phyloP scores from a whole-genome alignment of 2,329 filamentous ascomycete genomes.

The Periconia sp. region DNA sequence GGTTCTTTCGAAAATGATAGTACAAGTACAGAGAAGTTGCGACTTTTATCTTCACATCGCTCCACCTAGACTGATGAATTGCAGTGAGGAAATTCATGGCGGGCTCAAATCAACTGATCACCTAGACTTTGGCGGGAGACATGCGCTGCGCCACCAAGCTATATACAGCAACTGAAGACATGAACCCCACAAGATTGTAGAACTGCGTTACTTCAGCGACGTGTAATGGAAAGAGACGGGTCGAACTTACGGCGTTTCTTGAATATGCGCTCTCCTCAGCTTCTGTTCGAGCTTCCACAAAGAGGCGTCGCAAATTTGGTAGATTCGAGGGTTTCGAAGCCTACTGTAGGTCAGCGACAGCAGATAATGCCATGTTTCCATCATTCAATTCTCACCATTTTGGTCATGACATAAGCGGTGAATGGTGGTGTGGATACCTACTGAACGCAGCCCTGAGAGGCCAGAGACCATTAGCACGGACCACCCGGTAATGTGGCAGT shows the following conservation, averaged over 20 bases:
- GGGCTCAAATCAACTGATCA: neutral
- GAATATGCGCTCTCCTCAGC: conserved; percentile 94
- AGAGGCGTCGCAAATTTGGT: conserved; percentile 92
- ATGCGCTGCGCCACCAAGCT: conserved; percentile 90
- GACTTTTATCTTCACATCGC: too few species aligned
- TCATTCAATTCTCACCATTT: conserved; percentile 19
- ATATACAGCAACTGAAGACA: conserved; percentile 93
- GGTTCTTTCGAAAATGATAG: too few species aligned
- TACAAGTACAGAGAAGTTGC: too few species aligned
- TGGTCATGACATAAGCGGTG: neutral
- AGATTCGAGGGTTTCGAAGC: conserved; percentile 66
- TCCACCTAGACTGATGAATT: neutral
- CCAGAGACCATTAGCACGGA: conserved; percentile 20
- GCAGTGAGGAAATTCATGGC: neutral
- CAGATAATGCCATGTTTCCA: neutral
- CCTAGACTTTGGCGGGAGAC: conserved; percentile 46
- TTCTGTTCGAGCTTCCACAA: conserved; percentile 91
- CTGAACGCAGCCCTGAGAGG: neutral
- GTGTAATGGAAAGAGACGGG: neutral
- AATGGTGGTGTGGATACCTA: conserved; percentile 1
- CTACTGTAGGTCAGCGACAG: neutral
- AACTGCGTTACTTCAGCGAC: conserved; percentile 62
- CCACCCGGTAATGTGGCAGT: conserved; percentile 29
- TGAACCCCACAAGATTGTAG: conserved; percentile 95
- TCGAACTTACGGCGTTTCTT: conserved; percentile 73